Evolutionary conservation across 2,329 filamentous ascomycete species (phyloP).

Genomic region (Annulohypoxylon truncatum): DNA sequence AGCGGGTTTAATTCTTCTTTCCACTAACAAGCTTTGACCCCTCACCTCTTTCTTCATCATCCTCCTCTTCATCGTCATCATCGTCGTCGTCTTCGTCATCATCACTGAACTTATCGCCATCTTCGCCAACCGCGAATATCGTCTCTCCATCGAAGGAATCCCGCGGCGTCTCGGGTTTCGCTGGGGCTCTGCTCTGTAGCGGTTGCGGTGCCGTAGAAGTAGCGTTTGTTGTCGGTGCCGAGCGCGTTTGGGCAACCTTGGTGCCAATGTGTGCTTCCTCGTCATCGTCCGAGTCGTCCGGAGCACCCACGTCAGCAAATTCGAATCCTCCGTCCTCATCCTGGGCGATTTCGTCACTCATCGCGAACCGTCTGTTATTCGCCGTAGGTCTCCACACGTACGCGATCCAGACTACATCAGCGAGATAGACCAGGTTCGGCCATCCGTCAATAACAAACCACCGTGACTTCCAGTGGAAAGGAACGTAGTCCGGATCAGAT

Average conservation of each 20-base stretch:
- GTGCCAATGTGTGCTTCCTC: constrained; percentile 66
- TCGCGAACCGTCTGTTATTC: constrained; percentile 96
- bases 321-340: constrained; percentile 97
- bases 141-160: constrained; percentile 82
- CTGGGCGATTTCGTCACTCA: constrained; percentile 99
- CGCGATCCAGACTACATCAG: constrained; percentile 90
- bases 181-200: constrained; percentile 39
- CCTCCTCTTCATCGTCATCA: constrained; percentile 84
- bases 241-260: constrained; percentile 47
- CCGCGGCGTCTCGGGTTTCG: constrained; percentile 64
- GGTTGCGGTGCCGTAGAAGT: constrained; percentile 40
- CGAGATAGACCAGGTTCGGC: constrained; percentile 96
- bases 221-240: constrained; percentile 35
- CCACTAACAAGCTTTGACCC: constrained; percentile 67
- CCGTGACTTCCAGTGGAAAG: constrained; percentile 94
- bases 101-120: constrained; percentile 83
- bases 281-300: constrained; percentile 70
- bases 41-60: constrained; percentile 60
- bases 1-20: constrained; percentile 53
- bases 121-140: constrained; percentile 93
- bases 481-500: constrained; percentile 88
- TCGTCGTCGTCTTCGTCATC: constrained; percentile 75
- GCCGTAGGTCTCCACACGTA: constrained; percentile 97
- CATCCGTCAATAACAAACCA: constrained; percentile 99
- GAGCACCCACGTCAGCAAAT: constrained; percentile 88